phyloP scores from a whole-genome alignment of 129 eudicot genomes.

The Heracleum sosnowskyi region DNA sequence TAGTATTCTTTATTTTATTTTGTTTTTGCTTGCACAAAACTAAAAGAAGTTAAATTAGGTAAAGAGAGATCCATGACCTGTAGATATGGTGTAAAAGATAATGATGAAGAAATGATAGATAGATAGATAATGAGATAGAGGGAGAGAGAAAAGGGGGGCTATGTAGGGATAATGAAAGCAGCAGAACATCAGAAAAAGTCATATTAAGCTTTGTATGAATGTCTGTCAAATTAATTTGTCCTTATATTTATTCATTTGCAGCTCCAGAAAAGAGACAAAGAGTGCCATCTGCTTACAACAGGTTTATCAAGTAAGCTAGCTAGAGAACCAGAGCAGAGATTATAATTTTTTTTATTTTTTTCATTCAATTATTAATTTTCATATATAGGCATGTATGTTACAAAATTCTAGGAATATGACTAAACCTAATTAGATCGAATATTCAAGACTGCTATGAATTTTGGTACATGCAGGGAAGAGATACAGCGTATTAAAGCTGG shows the following conservation, averaged over 20 bases:
- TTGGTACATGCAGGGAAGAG: conserved; percentile 69
- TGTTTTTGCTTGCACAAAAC: conserved; percentile 7
- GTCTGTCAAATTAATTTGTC: conserved; percentile 41
- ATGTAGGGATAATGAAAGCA: conserved; percentile 14
- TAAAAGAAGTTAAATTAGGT: neutral
- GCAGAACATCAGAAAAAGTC: conserved; percentile 29
- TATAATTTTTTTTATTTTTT: too few species aligned
- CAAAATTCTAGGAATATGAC: neutral
- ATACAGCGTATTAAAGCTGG: conserved; percentile 99
- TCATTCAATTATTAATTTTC: too few species aligned
- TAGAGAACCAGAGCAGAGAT: neutral
- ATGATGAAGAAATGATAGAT: conserved; percentile 47
- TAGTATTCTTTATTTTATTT: too few species aligned
- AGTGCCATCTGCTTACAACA: conserved; percentile 99
- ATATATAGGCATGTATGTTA: neutral
- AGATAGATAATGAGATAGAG: neutral
- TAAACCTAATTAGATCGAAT: neutral
- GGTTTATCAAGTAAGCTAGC: conserved; percentile 85
- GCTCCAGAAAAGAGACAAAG: conserved; percentile 99
- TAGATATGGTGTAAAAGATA: conserved; percentile 31
- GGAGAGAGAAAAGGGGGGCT: neutral
- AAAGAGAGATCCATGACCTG: conserved; percentile 5
- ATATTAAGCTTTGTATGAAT: conserved; percentile 33
- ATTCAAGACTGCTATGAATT: neutral
- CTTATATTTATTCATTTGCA: conserved; percentile 35